Evolutionary conservation across 2,329 filamentous ascomycete genomes (phyloP).

Genomic region (Dryadomyces quercivorus): DNA sequence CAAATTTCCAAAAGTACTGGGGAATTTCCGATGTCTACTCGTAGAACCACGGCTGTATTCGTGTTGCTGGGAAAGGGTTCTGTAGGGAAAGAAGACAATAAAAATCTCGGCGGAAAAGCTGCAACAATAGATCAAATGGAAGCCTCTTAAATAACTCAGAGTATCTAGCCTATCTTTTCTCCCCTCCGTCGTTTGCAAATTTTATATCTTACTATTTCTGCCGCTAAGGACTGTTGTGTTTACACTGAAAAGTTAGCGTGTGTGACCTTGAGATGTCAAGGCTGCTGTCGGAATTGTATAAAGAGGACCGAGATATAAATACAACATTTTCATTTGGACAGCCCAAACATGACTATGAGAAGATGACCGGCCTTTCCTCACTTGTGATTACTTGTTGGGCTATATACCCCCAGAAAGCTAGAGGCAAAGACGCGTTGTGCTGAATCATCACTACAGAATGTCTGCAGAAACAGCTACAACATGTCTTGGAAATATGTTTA

Average conservation of each 20-base stretch:
- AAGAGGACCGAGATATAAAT: not conserved
- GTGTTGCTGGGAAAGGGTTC: not conserved
- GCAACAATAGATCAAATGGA: no score
- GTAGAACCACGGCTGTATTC: not conserved
- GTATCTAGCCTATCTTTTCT: no score
- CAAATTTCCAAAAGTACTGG: not conserved
- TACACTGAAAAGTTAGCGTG: no score
- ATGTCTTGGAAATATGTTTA: slow-evolving; percentile 5
- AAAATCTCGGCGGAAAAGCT: no score
- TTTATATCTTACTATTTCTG: no score
- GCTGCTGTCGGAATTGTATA: no score
- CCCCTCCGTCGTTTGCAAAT: no score
- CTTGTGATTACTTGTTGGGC: no score
- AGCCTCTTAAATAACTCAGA: no score
- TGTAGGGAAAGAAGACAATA: no score
- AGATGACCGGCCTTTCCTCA: not conserved
- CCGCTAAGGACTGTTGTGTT: no score
- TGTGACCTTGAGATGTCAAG: no score
- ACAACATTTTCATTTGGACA: not conserved
- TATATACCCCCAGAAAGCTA: not conserved
- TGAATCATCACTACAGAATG: not conserved
- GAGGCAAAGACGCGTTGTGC: not conserved
- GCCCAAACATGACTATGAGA: not conserved
- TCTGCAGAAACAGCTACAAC: not conserved
- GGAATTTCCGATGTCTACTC: not conserved